Evolutionary conservation across 148 eudicot species (phyloP), one percentile per base, ranked within the genome.

Genomic region (Silene latifolia): DNA sequence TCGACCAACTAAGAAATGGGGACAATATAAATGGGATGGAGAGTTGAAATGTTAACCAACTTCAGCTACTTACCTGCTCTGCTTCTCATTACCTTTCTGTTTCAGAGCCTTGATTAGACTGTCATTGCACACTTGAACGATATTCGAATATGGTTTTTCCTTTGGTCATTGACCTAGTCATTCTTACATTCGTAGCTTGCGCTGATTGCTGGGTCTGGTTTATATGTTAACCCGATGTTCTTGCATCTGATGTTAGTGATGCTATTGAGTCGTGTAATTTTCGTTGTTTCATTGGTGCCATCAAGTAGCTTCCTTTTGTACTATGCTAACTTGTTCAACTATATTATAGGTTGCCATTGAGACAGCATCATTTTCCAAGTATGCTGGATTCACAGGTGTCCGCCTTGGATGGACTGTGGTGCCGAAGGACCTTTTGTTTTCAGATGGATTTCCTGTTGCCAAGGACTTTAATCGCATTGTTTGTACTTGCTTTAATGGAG

Each of bases 361-460:
- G 82, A 89, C 89, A 63, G 87, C 98, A 2, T 93, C 98, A 29
- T 93, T 93, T 80, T 93, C 97, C 69, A 93, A 93, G 85, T 91
- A 91, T 78, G 98, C 97, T 73, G 98, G 98, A 76, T 93, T 93
- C 79, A 93, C 94, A 15, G 94, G 98, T 80, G 97, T 93, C 72
- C 98, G 98, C 77, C 82, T 93, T 25, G 98, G 98, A 72, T 93
- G 97, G 97, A 93, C 98, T 46, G 97, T 87, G 72, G 79, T 91
- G 76, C 97, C 94, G 14, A 91, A 91, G 76, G 90, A 84, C 75
- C 94, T 93, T 44, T 69, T 78, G 67, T 91, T 78, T 82, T 93
- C 97, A 78, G 97, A 93, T 80, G 98, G 97, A 58, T 88, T 84
- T 79, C 92, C 92, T 29, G 89, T 93, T 39, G 93, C 97, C 13